Conservation (phyloP, 805 yeast genomes). For the Starmerella floris region DNA sequence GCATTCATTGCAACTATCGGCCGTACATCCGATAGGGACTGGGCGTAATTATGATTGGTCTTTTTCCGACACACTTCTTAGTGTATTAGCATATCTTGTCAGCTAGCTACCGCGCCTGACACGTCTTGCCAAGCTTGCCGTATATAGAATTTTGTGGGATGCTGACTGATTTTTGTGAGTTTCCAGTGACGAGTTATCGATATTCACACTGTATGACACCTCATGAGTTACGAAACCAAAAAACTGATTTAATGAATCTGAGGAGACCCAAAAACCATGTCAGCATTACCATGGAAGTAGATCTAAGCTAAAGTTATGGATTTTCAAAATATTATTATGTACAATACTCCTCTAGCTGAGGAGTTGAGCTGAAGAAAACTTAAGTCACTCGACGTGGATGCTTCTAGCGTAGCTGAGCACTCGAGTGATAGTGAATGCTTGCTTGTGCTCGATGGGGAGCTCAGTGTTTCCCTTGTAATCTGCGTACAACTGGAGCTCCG, state of each 20-base stretch:
- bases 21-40: constrained; percentile 23
- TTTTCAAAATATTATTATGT: neutral
- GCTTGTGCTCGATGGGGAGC: neutral
- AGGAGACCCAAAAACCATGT: constrained; percentile 11
- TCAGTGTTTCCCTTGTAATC: neutral
- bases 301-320: too few relatives aligned
- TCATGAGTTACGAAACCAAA: constrained; percentile 22
- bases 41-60: constrained; percentile 21
- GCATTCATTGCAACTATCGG: constrained; percentile 19
- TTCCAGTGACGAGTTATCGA: constrained; percentile 24
- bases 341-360: neutral
- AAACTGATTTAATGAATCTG: constrained; percentile 31
- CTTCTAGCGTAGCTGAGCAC: neutral
- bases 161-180: neutral
- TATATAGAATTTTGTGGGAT: neutral
- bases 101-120: constrained; percentile 5
- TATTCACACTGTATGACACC: constrained; percentile 30
- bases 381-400: neutral
- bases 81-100: neutral
- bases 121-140: constrained; percentile 1
- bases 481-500: neutral
- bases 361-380: too few relatives aligned
- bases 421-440: neutral
- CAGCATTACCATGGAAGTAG: neutral
- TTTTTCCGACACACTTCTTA: constrained; percentile 17